Evolutionary conservation across 257 asterid species (phyloP).

Genomic region (Solanum bukasovii): DNA sequence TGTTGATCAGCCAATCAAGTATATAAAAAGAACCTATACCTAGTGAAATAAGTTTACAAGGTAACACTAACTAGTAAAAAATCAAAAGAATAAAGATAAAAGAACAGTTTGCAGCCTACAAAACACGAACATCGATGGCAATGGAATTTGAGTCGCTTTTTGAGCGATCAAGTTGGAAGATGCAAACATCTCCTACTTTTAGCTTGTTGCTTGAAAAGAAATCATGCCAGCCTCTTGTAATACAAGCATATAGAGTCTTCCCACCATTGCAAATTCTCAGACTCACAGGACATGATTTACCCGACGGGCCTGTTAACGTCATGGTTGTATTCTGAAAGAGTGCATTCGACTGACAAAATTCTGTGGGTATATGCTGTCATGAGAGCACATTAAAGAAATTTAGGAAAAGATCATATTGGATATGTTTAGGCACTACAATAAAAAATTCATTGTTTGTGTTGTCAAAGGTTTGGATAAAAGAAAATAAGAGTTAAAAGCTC

Average conservation of each 20-base stretch:
- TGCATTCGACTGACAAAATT: slow-evolving; percentile 1
- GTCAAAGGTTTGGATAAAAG: not conserved
- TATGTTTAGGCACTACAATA: not conserved
- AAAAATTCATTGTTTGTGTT: not conserved
- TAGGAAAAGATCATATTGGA: not conserved
- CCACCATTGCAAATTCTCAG: not conserved
- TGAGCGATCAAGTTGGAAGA: not conserved
- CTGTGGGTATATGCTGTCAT: slow-evolving; percentile 11
- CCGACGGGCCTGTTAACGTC: slow-evolving; percentile 1
- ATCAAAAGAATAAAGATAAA: not conserved
- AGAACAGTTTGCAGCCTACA: not conserved
- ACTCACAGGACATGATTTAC: not conserved
- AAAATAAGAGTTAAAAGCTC: not conserved
- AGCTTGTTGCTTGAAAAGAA: slow-evolving; percentile 6
- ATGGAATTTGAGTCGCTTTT: not conserved
- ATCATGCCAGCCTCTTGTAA: slow-evolving; percentile 3
- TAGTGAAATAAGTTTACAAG: not conserved
- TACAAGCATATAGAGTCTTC: not conserved
- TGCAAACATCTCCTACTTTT: slow-evolving; percentile 14
- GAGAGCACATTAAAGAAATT: not conserved
- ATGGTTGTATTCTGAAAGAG: not conserved
- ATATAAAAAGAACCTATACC: not conserved
- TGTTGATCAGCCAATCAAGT: not conserved
- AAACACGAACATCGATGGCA: not conserved
- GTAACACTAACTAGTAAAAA: not conserved